Evolutionary conservation across 768 basidiomycete genomes (phyloP), one percentile per base, ranked within the genome.

Genomic region (Lactifluus pinguis): DNA sequence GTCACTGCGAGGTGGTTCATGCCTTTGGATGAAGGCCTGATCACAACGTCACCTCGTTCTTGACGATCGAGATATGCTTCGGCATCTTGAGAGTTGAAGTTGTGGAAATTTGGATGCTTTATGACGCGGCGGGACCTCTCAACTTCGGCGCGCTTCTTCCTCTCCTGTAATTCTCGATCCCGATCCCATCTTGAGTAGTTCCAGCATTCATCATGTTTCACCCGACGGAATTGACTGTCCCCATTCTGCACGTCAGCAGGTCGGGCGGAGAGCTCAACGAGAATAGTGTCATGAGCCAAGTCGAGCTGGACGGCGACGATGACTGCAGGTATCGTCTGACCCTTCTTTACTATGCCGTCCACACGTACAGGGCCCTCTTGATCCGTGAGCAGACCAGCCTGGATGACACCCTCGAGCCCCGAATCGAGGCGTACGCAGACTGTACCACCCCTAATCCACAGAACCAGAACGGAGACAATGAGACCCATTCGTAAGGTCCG

Each of bases 71-170:
- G 77, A 70, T 87, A 89, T 39, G 84, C 80, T 73, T 98, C 97
- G 1, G 97, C 95, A 66, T 97, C 88, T 14, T 80, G 76, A 7
- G 90, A 85, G 65, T 92, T 95, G 78, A 95, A 86, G 69, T 97
- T 92, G 70, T 95, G 90, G 82, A 98, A 99, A 72, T 95, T 94
- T 2, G 95, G 97, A 72, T 99, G 97, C 71, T 98, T 93, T 76
- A 99, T 91, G 55, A 95, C 84, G 29, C 95, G 79, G 61, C 92
- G 83, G 39, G 84, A 82, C 62, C 82, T 80, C 66, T 90, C 88
- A 9, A 83, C 86, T 68, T 92, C 88, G 1, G 89, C 84, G 50
- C 90, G 79, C 76, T 92, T 95, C 75, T 91, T 95, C 65, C 91
- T 81, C 25, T 80, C 82, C 63, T 87, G 75, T 65, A 91, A 74